These are phyloP conservation scores for Tephrocybe sp. DNA, from an alignment of 768 basidiomycete genomes.

Conservation along the genomic window DNA sequence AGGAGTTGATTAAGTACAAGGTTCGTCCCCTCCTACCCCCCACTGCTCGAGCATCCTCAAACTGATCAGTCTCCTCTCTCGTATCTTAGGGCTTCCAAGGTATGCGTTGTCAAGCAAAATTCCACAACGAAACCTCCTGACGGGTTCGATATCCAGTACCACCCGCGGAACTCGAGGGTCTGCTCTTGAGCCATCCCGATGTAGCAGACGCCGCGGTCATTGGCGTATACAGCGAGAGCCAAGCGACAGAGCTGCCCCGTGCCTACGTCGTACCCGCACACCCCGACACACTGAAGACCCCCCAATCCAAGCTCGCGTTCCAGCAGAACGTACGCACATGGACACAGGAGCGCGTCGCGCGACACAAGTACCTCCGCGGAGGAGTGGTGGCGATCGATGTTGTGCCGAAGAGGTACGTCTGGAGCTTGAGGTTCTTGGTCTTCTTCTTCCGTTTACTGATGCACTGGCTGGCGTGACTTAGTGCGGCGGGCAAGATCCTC, in stretches of 20 bases:
- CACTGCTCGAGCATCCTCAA: too few relatives aligned
- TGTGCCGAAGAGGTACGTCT: conserved; percentile 66
- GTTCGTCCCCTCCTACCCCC: conserved; percentile 26
- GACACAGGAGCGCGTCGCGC: conserved; percentile 67
- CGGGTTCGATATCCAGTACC: conserved; percentile 56
- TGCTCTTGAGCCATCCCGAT: conserved; percentile 72
- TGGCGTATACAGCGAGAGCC: conserved; percentile 61
- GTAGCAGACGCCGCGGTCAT: conserved; percentile 83
- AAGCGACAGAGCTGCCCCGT: conserved; percentile 85
- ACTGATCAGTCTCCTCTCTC: too few relatives aligned
- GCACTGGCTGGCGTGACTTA: conserved; percentile 25
- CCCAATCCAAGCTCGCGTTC: conserved; percentile 42
- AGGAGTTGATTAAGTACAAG: conserved; percentile 80
- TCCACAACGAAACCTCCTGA: too few relatives aligned
- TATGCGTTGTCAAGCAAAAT: conserved; percentile 22
- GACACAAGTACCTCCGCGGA: conserved; percentile 52
- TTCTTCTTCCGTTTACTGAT: too few relatives aligned
- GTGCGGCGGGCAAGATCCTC: conserved; percentile 87
- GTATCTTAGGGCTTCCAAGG: conserved; percentile 77
- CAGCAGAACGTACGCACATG: conserved; percentile 57
- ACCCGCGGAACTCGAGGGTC: conserved; percentile 81
- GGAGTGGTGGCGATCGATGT: conserved; percentile 36
- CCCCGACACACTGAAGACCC: conserved; percentile 33
- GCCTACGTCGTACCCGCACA: conserved; percentile 62
- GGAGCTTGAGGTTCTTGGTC: too few relatives aligned